Evolutionary conservation across 2,329 filamentous ascomycete species (phyloP), one percentile per base, ranked within the genome.

Genomic region (Fusarium dlaminii): DNA sequence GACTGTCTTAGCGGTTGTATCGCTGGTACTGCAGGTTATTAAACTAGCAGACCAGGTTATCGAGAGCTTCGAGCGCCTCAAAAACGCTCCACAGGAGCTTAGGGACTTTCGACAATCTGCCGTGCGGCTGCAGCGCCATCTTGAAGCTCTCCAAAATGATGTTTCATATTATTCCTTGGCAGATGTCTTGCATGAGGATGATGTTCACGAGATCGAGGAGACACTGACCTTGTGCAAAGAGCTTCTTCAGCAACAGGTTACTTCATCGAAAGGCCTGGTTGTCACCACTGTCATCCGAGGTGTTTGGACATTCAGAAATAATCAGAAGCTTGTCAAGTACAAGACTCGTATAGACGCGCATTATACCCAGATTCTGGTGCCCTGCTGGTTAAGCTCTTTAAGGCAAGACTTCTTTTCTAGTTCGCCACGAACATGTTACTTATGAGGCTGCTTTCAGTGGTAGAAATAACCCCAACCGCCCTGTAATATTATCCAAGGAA

Each of bases 61-160:
- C 32, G 39, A 66, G 14, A 67, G 22, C 20, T 69, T 69, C 24
- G 66, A 69, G 45, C 45, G 63, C 4, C 27, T 67, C 24, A 57
- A 69, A 52, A 69, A 69, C 34, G 63, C 66, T 13, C 66, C 66
- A 30, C 63, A 42, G 27, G 66, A 69, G 32, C 36, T 69, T 27
- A 52, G 56, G 18, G 66, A 69, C 56, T 69, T 69, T 37, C 63
- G 56, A 22, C 63, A 55, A 32, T 29, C 63, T 30, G 66, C 46
- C 27, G 20, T 57, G 37, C 66, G 66, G 5, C 63, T 69, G 27
- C 56, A 66, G 30, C 66, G 63, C 3, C 66, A 67, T 43, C 49
- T 69, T 17, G 56, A 69, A 45, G 34, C 46, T 24, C 45, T 69
- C n/a, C 40, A 61, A 9, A 39, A 43, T 7, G 63, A 62, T 32